Evolutionary conservation across 2,329 filamentous ascomycete species (phyloP), one percentile per base, ranked within the genome.

Genomic region (Aspergillus calidoustus): DNA sequence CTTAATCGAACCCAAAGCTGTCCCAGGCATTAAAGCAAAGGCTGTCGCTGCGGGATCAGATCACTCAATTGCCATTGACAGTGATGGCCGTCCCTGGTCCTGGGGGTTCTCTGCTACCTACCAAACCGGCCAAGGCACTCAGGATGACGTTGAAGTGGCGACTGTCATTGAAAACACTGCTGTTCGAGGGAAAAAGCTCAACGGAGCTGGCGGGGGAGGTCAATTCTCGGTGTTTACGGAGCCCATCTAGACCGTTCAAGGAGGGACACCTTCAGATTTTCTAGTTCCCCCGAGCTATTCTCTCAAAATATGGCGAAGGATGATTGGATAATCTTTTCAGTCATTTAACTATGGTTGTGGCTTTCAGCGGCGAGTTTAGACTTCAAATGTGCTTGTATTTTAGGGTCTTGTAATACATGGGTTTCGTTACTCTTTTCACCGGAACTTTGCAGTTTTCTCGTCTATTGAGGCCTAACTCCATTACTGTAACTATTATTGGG

Each of bases 161-260:
- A 95, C 90, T 0, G 71, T 89, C 53, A 91, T 97, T 59, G 91
- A 96, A 71, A 97, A 97, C 80, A 91, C 89, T 13, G 93, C 92
- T 47, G 86, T 95, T 30, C 85, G 88, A 31, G 91, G 87, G 47
- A 89, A 90, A 78, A 87, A 89, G 76, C 83, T 97, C 48, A 83
- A 88, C 38, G 92, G 85, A 78, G 91, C 91, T n/a, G 91, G 91
- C 48, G 90, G 90, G n/a, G 93, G 94, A 66, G 93, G 93, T 5
- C 93, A 97, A 73, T 97, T 79, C 69, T 80, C 78, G 11, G 73
- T 80, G 15, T 73, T 80, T 54, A 78, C 77, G 2, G 76, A 71
- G 48, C 69, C 73, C 41, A 69, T 66, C 44, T 72, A 50, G 69
- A 50, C 8, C 11, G n/a, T 50, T 9, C 22, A 22, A 31, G 17